Evolutionary conservation across 495 filamentous ascomycete species (phyloP).

Genomic region (Rostrohypoxylon terebratum): DNA sequence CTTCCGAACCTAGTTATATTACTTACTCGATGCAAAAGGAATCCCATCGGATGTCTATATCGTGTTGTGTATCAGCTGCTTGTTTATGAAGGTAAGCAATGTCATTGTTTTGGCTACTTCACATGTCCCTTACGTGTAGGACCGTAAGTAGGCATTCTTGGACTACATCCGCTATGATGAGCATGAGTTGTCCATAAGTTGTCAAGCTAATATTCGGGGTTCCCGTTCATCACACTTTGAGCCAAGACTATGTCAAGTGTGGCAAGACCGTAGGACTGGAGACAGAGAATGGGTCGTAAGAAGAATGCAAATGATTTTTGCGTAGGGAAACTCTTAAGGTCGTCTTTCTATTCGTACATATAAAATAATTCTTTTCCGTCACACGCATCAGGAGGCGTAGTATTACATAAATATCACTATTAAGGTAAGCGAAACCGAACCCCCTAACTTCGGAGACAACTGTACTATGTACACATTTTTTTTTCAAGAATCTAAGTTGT

Average conservation of each 20-base stretch:
- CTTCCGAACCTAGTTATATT: conserved; percentile 6
- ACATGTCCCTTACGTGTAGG: background rate
- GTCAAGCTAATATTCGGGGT: background rate
- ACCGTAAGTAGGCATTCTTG: background rate
- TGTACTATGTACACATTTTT: no score
- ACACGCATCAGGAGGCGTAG: background rate
- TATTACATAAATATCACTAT: no score
- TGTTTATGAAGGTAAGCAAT: no score
- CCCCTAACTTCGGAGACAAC: background rate
- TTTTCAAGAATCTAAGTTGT: background rate
- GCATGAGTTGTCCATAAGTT: background rate
- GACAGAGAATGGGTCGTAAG: background rate
- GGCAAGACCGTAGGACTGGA: background rate
- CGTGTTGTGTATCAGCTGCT: background rate
- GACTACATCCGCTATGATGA: background rate
- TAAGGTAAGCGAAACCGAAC: background rate
- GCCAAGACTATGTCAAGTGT: background rate
- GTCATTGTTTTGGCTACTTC: background rate
- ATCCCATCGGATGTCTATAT: background rate
- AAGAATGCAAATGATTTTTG: background rate
- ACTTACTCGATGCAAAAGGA: conserved; percentile 7
- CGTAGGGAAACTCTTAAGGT: background rate
- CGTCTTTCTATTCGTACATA: background rate
- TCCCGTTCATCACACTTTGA: background rate
- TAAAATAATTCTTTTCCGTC: background rate